Percentiles rank a stretch among this genome's conserved stretches.
These are phyloP conservation scores for Vaccinium darrowii DNA, from an alignment of 148 eudicot species.

Conservation along the genomic window DNA sequence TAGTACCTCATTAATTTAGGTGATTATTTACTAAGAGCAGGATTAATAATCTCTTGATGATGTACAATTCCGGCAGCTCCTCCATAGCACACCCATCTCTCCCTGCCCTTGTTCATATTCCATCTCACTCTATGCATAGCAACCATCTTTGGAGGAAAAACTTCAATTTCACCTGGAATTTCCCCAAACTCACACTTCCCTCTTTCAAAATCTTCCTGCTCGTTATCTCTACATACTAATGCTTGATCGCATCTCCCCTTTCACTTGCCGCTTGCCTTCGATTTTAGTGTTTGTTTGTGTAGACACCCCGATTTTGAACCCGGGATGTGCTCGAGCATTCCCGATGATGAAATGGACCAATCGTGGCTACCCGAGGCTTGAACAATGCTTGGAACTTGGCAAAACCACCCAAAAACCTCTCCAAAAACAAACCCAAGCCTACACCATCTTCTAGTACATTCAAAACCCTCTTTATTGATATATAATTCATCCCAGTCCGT, in stretches of 20 bases:
- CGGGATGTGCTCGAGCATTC: too few species aligned
- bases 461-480: too few species aligned
- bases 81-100: conserved; percentile 84
- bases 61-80: conserved; percentile 86
- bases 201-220: conserved; percentile 10
- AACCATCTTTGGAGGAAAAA: conserved; percentile 54
- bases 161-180: conserved; percentile 31
- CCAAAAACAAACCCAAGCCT: too few species aligned
- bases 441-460: too few species aligned
- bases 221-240: conserved; percentile 22
- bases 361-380: too few species aligned
- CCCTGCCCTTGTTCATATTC: conserved; percentile 85
- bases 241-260: conserved; percentile 25
- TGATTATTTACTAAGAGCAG: conserved; percentile 19
- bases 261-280: conserved; percentile 24
- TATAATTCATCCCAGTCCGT: too few species aligned
- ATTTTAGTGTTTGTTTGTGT: conserved; percentile 23
- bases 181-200: conserved; percentile 13
- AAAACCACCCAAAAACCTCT: too few species aligned
- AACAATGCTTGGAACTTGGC: too few species aligned
- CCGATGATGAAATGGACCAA: too few species aligned
- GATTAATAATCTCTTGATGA: conserved; percentile 51
- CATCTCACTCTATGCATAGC: conserved; percentile 85
- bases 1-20: background rate
- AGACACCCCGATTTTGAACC: too few species aligned